Base-by-base conservation (phyloP, 805 yeast species). In the Debaryomyces tyrocola region DNA sequence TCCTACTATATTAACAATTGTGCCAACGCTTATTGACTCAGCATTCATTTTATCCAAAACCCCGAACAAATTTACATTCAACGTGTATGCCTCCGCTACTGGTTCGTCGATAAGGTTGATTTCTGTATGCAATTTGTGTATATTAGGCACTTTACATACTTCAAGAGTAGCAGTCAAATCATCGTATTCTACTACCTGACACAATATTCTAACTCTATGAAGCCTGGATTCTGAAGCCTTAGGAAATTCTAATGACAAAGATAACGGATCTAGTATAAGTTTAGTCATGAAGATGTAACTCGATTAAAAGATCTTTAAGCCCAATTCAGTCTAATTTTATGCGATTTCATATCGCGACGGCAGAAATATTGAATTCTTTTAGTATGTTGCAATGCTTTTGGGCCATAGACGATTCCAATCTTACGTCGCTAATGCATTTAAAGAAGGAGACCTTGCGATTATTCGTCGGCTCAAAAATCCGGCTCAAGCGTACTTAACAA, bases 1-100 rank as follows among this genome's bases (percentile, higher is more conserved):
- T 1, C 67, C 74, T 36, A 58, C 57, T 9, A 69, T 41, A 33
- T 58, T 62, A 2, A 70, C 64, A 6, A 64, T 46, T 20, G 58
- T 45, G 2, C 74, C 75, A 10, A 12, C 15, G n/a, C 39, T 27
- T 11, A 52, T 50, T 17, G 46, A 17, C 6, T 47, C 55, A 12
- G 28, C 21, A 15, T 42, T 45, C 39, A 43, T 49, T 12, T 38
- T 31, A 37, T 42, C 41, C n/a, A 59, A 39, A 7, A 39, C 20
- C 28, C 49, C 50, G 12, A 46, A 18, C n/a, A 55, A 35, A 36
- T 48, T 44, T 0, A 53, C 42, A 20, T 38, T 33, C 2, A 55
- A 15, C 17, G 34, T 14, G 9, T 31, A 4, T 12, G 11, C 12
- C 12, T 14, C 40, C 8, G 18, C 33, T 9, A 27, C 12, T 21